Evolutionary conservation across 345 rosid species (phyloP).

Genomic region (Abelmoschus esculentus): DNA sequence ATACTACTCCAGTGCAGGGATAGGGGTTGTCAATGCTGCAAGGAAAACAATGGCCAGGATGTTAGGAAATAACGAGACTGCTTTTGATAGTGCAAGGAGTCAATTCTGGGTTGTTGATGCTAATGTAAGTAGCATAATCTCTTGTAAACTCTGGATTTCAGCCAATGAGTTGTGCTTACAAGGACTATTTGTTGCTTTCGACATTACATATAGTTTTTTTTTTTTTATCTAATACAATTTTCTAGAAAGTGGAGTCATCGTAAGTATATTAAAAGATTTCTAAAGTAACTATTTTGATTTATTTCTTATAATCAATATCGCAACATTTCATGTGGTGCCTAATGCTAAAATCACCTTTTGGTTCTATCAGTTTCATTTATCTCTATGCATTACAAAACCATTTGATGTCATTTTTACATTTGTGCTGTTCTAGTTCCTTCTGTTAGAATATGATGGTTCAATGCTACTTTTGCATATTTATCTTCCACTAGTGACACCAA

Average conservation of each 20-base stretch:
- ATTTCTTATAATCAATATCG: neutral
- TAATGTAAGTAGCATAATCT: slow-evolving; percentile 36
- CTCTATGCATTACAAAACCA: neutral
- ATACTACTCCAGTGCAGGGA: slow-evolving; percentile 70
- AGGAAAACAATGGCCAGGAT: slow-evolving; percentile 97
- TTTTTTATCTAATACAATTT: neutral
- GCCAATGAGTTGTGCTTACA: neutral
- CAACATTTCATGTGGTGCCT: neutral
- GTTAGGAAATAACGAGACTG: slow-evolving; percentile 78
- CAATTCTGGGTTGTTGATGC: slow-evolving; percentile 99
- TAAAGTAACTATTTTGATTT: neutral
- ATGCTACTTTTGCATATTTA: neutral
- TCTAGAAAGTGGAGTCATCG: neutral
- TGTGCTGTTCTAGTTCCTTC: neutral
- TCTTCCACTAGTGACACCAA: neutral
- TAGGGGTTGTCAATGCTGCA: slow-evolving; percentile 95
- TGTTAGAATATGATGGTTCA: slow-evolving; percentile 7
- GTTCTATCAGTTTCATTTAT: neutral
- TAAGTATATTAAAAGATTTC: neutral
- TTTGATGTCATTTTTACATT: neutral
- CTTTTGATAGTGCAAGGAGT: slow-evolving; percentile 85
- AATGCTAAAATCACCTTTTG: neutral
- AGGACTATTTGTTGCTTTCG: neutral
- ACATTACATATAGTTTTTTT: neutral
- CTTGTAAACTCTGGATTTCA: neutral